Base-by-base conservation (phyloP, 345 rosid species). In the Anastatica hierochuntica region DNA sequence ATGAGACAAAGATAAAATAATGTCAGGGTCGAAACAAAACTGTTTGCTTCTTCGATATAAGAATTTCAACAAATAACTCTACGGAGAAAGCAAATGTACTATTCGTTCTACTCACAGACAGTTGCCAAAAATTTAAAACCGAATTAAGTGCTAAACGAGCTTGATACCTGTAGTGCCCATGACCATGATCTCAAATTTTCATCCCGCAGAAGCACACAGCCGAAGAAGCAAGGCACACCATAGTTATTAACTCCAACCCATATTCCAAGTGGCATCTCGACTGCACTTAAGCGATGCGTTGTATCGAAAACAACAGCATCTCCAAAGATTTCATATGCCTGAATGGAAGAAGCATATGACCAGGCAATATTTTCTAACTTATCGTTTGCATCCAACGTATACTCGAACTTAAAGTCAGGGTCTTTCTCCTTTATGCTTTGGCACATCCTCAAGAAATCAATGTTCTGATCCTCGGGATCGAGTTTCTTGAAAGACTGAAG, bases 211-310 rank as follows among this genome's bases (percentile, higher is more conserved):
- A 90, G 85, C 46, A 77, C 84, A 54, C 96, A 90, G n/a, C 95
- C 84, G 41, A 90, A 90, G 84, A 90, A 90, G 77, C 96, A 90
- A 59, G 96, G 98, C 81, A 84, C 85, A 18, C 98, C 96, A 48
- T 87, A 90, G 56, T 87, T 90, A 53, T 90, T 87, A 64, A 90
- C 66, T 51, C 98, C 98, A 56, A 87, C 76, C 96, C 94, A 90
- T 73, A 90, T 76, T 52, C 95, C 96, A 56, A 90, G 85, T n/a
- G 98, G 98, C 94, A 90, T 76, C 78, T 90, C 98, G 59, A 90
- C 74, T 62, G 84, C 89, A 41, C 82, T 80, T 61, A 86, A 72
- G 45, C 88, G 90, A 63, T 90, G 98, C n/a, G 87, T 84, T 3
- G 96, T 80, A 71, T 90, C 94, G 41, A 90, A 90, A 41, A 90